Base-by-base conservation (phyloP, 2,329 filamentous ascomycete genomes). In the Curvularia sp. region DNA sequence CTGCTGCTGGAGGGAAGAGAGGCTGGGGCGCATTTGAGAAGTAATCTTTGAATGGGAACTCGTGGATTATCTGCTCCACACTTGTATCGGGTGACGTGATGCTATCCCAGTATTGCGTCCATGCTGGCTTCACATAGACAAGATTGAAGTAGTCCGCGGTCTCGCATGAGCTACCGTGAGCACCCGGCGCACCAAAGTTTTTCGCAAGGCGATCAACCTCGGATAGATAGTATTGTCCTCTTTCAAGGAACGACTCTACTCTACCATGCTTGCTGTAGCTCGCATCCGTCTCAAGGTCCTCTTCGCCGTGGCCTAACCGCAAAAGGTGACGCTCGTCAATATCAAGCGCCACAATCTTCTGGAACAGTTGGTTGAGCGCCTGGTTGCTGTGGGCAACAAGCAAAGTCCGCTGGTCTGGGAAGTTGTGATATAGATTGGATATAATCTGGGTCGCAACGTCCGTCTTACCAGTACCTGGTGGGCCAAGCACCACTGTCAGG, bases 361-460 rank as follows among this genome's bases (percentile, higher is more conserved):
- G 91, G 80, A 99, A 99, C 1, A 99, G 84, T 75, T 99, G 95
- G 72, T 99, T 99, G 9, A 99, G 82, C 2, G 95, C 96, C 77
- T 99, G 96, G 73, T 99, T 99, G 78, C 94, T 98, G 77, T 99
- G 95, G 4, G 95, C 95, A 63, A 99, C 88, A 41, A 99, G 86
- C 18, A 99, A 81, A 0, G 95, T 99, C 68, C 92, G 90, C 77
- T 99, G 93, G 63, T 89, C 84, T 7, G 95, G 93, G 75, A 97
- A 99, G 78, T 98, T 97, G 81, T 98, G 94, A 74, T 99, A 99
- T 68, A 99, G 90, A 76, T 98, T 97, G 81, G 92, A 97, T 79
- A 99, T 99, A 75, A 98, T 96, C 77, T 99, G 95, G 4, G 94
- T 97, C 48, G 93, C 93, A 53, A 99, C 95, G 78, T 99, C 95